Conservation (phyloP, 371 early-diverging fungal genomes). For the Mortierella sp. region DNA sequence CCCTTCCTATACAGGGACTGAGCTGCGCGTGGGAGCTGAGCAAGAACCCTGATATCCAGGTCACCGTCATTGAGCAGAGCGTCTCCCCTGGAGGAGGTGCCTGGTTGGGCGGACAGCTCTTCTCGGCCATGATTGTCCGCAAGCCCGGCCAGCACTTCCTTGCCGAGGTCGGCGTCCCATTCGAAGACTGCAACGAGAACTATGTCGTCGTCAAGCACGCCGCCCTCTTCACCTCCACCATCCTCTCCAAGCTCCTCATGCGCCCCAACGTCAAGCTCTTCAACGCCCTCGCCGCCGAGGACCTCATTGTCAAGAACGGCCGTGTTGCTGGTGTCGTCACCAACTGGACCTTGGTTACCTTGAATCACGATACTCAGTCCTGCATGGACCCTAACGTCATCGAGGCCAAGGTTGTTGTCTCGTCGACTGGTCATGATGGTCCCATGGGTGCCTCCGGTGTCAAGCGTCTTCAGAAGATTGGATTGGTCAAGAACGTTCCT, state of each 20-base stretch:
- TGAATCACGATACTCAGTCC: slow-evolving; percentile 77
- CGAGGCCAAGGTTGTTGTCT: slow-evolving; percentile 78
- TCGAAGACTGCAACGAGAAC: slow-evolving; percentile 79
- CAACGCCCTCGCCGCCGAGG: slow-evolving; percentile 84
- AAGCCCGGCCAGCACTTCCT: slow-evolving; percentile 80
- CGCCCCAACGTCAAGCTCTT: slow-evolving; percentile 82
- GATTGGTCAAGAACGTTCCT: slow-evolving; percentile 69
- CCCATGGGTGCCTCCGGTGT: slow-evolving; percentile 82
- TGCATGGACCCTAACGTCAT: slow-evolving; percentile 87
- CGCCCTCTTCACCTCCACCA: slow-evolving; percentile 83
- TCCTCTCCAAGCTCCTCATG: slow-evolving; percentile 75
- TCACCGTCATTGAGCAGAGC: slow-evolving; percentile 76
- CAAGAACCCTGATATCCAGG: slow-evolving; percentile 76
- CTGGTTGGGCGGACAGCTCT: slow-evolving; percentile 85
- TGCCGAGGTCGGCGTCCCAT: slow-evolving; percentile 76
- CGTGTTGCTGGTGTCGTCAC: slow-evolving; percentile 72
- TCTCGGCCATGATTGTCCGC: slow-evolving; percentile 78
- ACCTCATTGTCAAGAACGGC: slow-evolving; percentile 78
- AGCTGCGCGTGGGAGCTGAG: slow-evolving; percentile 79
- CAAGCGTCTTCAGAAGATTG: slow-evolving; percentile 77
- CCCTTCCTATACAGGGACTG: slow-evolving; percentile 52
- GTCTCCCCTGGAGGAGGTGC: slow-evolving; percentile 83
- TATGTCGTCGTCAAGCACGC: slow-evolving; percentile 83
- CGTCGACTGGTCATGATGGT: slow-evolving; percentile 82
- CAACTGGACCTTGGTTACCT: slow-evolving; percentile 83